Conservation (phyloP, 2,329 filamentous ascomycete species). For the Paramyrothecium roridum region DNA sequence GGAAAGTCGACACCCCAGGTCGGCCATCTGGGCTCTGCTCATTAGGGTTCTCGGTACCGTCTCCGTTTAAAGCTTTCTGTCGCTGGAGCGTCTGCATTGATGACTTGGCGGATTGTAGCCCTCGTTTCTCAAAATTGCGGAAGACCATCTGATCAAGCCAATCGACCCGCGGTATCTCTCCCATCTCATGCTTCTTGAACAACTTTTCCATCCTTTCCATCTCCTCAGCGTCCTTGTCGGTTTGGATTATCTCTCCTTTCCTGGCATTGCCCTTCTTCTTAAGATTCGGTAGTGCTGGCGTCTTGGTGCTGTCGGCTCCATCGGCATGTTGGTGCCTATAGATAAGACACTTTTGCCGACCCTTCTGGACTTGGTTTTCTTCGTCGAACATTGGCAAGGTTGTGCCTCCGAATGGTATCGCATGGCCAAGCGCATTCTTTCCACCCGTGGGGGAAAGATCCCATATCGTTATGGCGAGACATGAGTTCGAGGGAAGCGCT, state of each 20-base stretch:
- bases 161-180: constrained; percentile 86
- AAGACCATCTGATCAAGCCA: constrained; percentile 97
- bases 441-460: constrained; percentile 81
- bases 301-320: constrained; percentile 75
- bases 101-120: constrained; percentile 60
- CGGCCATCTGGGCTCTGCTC: constrained; percentile 40
- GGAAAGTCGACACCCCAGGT: constrained; percentile 59
- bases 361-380: constrained; percentile 87
- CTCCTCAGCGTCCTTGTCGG: constrained; percentile 76
- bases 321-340: constrained; percentile 82
- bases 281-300: constrained; percentile 62
- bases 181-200: constrained; percentile 98
- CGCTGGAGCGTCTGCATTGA: constrained; percentile 58
- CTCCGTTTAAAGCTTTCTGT: constrained; percentile 37
- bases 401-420: constrained; percentile 90
- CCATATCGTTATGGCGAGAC: constrained; percentile 92
- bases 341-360: constrained; percentile 84
- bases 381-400: constrained; percentile 89
- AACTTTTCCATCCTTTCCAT: constrained; percentile 84
- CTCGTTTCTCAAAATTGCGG: constrained; percentile 78
- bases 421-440: constrained; percentile 67
- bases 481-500: constrained; percentile 75
- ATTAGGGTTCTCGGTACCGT: constrained; percentile 26
- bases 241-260: constrained; percentile 43
- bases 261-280: constrained; percentile 51